Evolutionary conservation across 345 rosid genomes (phyloP).

Genomic region (Camelina laxa): DNA sequence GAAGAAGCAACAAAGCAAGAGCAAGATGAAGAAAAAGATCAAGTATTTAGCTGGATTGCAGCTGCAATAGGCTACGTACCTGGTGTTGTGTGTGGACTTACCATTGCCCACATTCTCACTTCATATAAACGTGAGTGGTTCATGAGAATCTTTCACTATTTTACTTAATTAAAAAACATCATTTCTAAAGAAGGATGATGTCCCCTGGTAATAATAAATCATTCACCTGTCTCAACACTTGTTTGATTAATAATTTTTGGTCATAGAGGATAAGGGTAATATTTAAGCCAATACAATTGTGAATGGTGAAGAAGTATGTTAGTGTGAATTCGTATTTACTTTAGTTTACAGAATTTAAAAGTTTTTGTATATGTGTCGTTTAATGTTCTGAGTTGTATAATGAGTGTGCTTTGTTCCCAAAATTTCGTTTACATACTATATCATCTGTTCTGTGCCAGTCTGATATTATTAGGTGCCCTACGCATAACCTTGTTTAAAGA

Average conservation of each 20-base stretch:
- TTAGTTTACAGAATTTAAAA: too few relatives aligned
- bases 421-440: too few relatives aligned
- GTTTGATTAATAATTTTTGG: background rate
- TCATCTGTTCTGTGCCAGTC: too few relatives aligned
- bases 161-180: background rate
- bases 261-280: too few relatives aligned
- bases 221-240: background rate
- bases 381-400: too few relatives aligned
- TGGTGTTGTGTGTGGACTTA: slow-evolving; percentile 22
- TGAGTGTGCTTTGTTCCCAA: too few relatives aligned
- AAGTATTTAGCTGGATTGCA: slow-evolving; percentile 26
- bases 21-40: background rate
- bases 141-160: background rate
- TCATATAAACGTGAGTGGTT: slow-evolving; percentile 27
- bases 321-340: too few relatives aligned
- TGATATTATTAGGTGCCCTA: too few relatives aligned
- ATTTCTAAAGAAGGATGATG: background rate
- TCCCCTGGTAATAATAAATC: background rate
- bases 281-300: background rate
- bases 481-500: too few relatives aligned
- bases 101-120: slow-evolving; percentile 25
- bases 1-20: slow-evolving; percentile 14
- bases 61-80: slow-evolving; percentile 24
- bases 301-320: too few relatives aligned
- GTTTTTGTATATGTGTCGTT: too few relatives aligned